These are phyloP conservation scores for Globisporangium apiculatum DNA, from an alignment of 352 stramenopile species.

Conservation along the genomic window DNA sequence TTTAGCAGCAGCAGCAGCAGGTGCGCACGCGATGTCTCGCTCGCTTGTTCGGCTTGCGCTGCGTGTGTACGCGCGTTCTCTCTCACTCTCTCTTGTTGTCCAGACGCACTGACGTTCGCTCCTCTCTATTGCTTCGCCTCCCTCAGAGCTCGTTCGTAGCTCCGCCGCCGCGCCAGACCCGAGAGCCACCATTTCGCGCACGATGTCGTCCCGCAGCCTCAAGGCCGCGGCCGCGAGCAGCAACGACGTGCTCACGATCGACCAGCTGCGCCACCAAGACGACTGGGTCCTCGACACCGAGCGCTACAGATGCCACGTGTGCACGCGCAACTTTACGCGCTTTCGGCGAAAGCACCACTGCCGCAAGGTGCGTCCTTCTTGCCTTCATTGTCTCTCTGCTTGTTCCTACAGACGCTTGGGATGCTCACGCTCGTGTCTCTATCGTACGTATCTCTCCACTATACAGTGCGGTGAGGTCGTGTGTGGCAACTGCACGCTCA, in stretches of 20 bases:
- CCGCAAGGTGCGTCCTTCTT: slow-evolving; percentile 48
- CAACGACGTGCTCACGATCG: slow-evolving; percentile 85
- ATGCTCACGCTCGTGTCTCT: background rate
- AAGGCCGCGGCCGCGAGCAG: slow-evolving; percentile 66
- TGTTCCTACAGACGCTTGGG: background rate
- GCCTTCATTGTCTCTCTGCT: background rate
- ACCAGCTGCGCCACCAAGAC: slow-evolving; percentile 83
- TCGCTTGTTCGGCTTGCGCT: background rate
- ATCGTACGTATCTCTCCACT: too few relatives aligned
- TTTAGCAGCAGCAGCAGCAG: too few relatives aligned
- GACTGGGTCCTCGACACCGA: slow-evolving; percentile 87
- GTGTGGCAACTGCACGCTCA: slow-evolving; percentile 82
- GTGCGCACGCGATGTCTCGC: background rate
- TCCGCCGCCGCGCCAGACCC: background rate
- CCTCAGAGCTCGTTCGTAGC: background rate
- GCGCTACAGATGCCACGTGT: slow-evolving; percentile 84
- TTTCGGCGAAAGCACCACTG: slow-evolving; percentile 88
- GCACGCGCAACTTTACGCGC: slow-evolving; percentile 84
- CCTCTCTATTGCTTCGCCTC: too few relatives aligned
- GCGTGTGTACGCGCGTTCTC: background rate
- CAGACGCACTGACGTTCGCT: too few relatives aligned
- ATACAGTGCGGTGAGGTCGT: slow-evolving; percentile 80
- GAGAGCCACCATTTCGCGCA: background rate
- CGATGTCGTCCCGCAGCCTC: slow-evolving; percentile 68
- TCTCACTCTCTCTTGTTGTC: slow-evolving; percentile 1